Base-by-base conservation (phyloP, 1,284 basidiomycete genomes). In the Ustilago trichophora region DNA sequence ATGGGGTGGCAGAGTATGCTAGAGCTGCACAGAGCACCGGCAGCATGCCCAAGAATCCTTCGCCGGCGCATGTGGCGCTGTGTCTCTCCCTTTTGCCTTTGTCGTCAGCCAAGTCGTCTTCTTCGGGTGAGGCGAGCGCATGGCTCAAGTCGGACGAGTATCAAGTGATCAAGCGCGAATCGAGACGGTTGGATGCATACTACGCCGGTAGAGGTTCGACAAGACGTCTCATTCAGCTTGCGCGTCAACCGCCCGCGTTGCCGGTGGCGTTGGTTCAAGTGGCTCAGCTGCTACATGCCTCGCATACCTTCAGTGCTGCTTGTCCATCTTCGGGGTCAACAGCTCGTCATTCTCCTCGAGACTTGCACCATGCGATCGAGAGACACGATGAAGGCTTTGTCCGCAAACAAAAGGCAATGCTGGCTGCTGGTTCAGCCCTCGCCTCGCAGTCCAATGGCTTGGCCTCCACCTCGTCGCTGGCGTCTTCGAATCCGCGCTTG, bases 341-440 rank as follows among this genome's bases (percentile, higher is more conserved):
- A 4, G 72, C 73, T 15, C 47, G 70, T 22, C 73, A 76, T 32
- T 69, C 64, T 13, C 73, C 72, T 4, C 46, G 73, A n/a, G 73
- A 76, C 34, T 56, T 76, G 5, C 67, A 73, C 43, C 73, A 73
- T 16, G 72, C 72, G 13, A 66, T 76, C 47, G 73, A 74, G 32
- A 43, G 59, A 15, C 72, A 76, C 38, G 73, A 76, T 40, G 51
- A 72, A 18, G 59, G 57, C 13, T 75, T 59, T 50, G 49, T 75
- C 8, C 43, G 42, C 31, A 72, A 70, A 45, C 57, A 65, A 33
- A 51, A 71, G 40, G 58, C 54, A 8, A 53, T 62, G 51, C 44
- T 52, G 2, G 26, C 35, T 15, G 48, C 67, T 11, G 43, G 33
- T 2, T 38, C 56, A 19, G 42, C 50, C 6, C 43, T 55, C 10